A percentile compares a stretch with the other conserved stretches of the same genome.
Conservation (phyloP, 768 basidiomycete genomes). For the Tricholoma sp. region DNA sequence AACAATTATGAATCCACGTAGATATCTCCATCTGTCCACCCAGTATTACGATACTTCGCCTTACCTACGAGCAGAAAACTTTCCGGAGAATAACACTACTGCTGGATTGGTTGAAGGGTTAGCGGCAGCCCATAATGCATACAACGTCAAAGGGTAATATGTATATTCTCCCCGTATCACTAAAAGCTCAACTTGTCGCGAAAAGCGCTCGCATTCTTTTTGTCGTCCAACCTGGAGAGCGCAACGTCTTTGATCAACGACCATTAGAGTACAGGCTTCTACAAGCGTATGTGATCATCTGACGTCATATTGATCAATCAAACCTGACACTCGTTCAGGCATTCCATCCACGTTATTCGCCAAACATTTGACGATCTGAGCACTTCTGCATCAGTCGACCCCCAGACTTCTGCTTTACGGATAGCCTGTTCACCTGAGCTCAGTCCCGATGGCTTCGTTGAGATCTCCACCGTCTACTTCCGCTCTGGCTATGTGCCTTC, state of each 20-base stretch:
- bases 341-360: slow-evolving; percentile 69
- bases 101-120: slow-evolving; percentile 70
- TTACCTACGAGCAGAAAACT: slow-evolving; percentile 44
- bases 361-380: slow-evolving; percentile 72
- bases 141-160: slow-evolving; percentile 49
- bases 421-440: slow-evolving; percentile 32
- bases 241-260: slow-evolving; percentile 94
- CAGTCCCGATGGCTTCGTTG: slow-evolving; percentile 34
- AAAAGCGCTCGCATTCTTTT: slow-evolving; percentile 62
- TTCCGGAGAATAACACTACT: slow-evolving; percentile 72
- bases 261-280: slow-evolving; percentile 84
- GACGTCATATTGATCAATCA: background rate
- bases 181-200: background rate
- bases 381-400: slow-evolving; percentile 49
- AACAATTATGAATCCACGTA: slow-evolving; percentile 21
- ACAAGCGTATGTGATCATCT: slow-evolving; percentile 49
- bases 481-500: slow-evolving; percentile 83
- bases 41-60: slow-evolving; percentile 61
- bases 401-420: slow-evolving; percentile 36
- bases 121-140: slow-evolving; percentile 74
- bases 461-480: slow-evolving; percentile 89
- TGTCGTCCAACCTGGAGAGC: slow-evolving; percentile 83
- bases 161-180: background rate
- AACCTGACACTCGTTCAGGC: slow-evolving; percentile 33
- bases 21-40: slow-evolving; percentile 64